Evolutionary conservation across 2,329 filamentous ascomycete species (phyloP), one percentile per base, ranked within the genome.

Genomic region (Aspergillus alliaceus): DNA sequence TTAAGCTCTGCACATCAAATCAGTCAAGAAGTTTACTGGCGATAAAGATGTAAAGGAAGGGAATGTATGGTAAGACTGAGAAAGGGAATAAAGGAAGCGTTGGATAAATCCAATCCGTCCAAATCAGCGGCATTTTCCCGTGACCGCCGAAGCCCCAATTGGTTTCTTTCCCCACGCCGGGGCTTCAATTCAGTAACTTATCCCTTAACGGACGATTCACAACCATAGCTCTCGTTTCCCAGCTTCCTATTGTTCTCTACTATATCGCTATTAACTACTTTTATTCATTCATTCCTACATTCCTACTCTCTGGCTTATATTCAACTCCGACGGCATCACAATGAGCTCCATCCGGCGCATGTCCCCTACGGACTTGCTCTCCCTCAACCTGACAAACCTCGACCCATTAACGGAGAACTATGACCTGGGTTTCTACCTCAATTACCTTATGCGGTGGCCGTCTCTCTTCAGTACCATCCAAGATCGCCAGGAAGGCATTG

Each of bases 381-480:
- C 88, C 65, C 89, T 98, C 76, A 96, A 96, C 65, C 88, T 92
- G 64, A 96, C 93, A 77, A 99, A 99, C 72, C 87, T 99, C 60
- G 95, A 99, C 72, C 91, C 91, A 39, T 83, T 97, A 60, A 98
- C 95, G n/a, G 95, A 99, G 79, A 98, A 96, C 56, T 99, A 98
- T 79, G 92, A 96, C 74, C 84, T 96, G 63, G 86, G 87, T 61
- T 99, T 98, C 80, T 99, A 99, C 79, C 85, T 97, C 58, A 90
- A 96, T 69, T 99, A 99, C 77, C 87, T 96, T 63, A 91, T 92
- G 53, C 91, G 90, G 81, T 99, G 95, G 95, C 95, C 95, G 1
- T 89, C 92, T 25, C 84, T 98, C 42, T 98, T 97, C 79, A 91
- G 91, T 71, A 90, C 96, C 15, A 91, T 96, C 58, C 91, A 96